A percentile compares a stretch with the other conserved stretches of the same genome.
phyloP scores from a whole-genome alignment of 805 yeast species.

The Yarrowia keelungensis region DNA sequence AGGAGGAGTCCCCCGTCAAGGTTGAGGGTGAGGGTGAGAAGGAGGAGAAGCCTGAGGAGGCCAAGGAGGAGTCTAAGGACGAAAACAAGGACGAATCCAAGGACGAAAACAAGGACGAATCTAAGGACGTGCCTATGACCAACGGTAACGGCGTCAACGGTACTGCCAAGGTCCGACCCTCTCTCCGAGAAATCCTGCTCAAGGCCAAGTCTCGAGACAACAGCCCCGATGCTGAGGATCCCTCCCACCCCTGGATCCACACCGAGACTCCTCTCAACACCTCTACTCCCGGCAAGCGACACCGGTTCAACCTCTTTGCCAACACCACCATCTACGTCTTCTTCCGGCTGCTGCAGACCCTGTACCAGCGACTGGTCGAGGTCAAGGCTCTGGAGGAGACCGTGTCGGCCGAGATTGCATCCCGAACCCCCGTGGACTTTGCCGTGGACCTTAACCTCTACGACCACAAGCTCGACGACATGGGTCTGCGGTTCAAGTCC shows the following conservation, averaged over 20 bases:
- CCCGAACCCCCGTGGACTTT: slow-evolving; percentile 58
- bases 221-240: slow-evolving; percentile 36
- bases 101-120: slow-evolving; percentile 5
- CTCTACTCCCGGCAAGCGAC: slow-evolving; percentile 42
- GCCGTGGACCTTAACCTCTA: slow-evolving; percentile 86
- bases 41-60: background rate
- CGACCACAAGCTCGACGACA: slow-evolving; percentile 78
- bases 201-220: slow-evolving; percentile 36
- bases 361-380: slow-evolving; percentile 81
- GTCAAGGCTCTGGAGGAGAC: slow-evolving; percentile 72
- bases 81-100: background rate
- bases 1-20: slow-evolving; percentile 6
- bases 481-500: slow-evolving; percentile 69
- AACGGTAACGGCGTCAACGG: slow-evolving; percentile 13
- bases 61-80: slow-evolving; percentile 9
- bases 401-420: slow-evolving; percentile 75
- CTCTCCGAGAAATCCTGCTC: slow-evolving; percentile 6
- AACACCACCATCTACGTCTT: slow-evolving; percentile 89
- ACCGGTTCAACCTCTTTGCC: slow-evolving; percentile 77
- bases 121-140: background rate
- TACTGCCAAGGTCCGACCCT: background rate
- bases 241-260: slow-evolving; percentile 55
- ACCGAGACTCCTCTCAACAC: slow-evolving; percentile 47
- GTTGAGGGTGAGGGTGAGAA: slow-evolving; percentile 13
- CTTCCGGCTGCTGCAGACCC: slow-evolving; percentile 80